Evolutionary conservation across 208 protist species (phyloP), one percentile per base, ranked within the genome.

Genomic region (Trypanosoma brucei): DNA sequence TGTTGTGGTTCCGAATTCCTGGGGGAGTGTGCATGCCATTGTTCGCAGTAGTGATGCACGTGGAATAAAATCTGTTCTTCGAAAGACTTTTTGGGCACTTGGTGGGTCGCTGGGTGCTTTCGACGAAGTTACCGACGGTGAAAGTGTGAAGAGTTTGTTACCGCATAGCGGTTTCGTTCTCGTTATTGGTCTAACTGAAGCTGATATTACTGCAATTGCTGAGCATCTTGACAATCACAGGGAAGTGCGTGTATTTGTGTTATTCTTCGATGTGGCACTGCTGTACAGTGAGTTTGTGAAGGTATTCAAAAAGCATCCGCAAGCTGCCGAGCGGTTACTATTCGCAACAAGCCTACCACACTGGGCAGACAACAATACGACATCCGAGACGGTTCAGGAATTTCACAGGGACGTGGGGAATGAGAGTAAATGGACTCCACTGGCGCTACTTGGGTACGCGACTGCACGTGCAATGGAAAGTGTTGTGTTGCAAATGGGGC

Each of bases 321-420:
- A 22, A 22, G 51, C 46, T 13, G 60, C 66, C 7, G 53, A 52
- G 38, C 78, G 78, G 1, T 34, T 82, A 39, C 37, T 79, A 34
- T 73, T 78, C 31, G 33, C 81, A 35, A 81, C 59, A 34, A 88
- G 68, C 49, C 50, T 88, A 55, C 82, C 78, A n/a, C 65, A 78
- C 35, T 84, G 78, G 82, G 63, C 42, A 9, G 76, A 84, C 50
- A 45, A 61, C 2, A 51, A 63, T 38, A 49, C 61, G 4, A 37
- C 22, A 1, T 72, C 54, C 2, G 35, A 39, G 37, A 58, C 62
- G 5, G 59, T 72, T 31, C 1, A 60, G 42, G 7, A 48, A 13
- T 79, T 73, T 38, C 68, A 69, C 35, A 33, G 3, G 0, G n/a
- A 44, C n/a, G 59, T 63, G 42, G 11, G 54, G 5, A 54, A 62